These are phyloP conservation scores for Lentinus brumalis DNA, from an alignment of 768 basidiomycete genomes.

Conservation along the genomic window DNA sequence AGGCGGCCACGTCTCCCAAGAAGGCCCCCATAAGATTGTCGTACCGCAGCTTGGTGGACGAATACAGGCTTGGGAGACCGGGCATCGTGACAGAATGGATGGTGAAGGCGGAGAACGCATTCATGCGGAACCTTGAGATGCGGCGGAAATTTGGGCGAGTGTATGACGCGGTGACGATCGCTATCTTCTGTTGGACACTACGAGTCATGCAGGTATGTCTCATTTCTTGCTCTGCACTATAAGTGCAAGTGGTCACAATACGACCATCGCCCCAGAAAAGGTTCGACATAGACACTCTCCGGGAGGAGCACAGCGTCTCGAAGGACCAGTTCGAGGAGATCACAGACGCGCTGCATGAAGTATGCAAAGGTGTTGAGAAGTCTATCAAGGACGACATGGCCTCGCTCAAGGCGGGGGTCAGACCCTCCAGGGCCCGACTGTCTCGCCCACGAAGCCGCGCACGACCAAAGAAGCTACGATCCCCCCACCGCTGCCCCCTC, in stretches of 20 bases:
- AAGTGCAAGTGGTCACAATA: background rate
- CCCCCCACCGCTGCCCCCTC: background rate
- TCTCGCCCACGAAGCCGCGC: background rate
- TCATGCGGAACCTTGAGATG: slow-evolving; percentile 23
- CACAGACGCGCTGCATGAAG: slow-evolving; percentile 11
- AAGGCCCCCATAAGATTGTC: slow-evolving; percentile 3
- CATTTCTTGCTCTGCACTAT: background rate
- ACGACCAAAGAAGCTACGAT: background rate
- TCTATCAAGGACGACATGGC: slow-evolving; percentile 12
- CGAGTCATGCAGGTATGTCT: slow-evolving; percentile 20
- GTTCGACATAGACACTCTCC: slow-evolving; percentile 3
- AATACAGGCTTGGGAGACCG: slow-evolving; percentile 15
- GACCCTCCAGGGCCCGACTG: background rate
- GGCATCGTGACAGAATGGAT: slow-evolving; percentile 23
- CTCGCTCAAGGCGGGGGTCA: background rate
- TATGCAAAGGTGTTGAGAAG: slow-evolving; percentile 15
- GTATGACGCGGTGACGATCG: slow-evolving; percentile 22
- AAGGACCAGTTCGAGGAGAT: slow-evolving; percentile 22
- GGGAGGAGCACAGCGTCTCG: slow-evolving; percentile 7
- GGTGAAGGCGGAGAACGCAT: slow-evolving; percentile 24
- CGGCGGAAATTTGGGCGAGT: slow-evolving; percentile 13
- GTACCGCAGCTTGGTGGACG: slow-evolving; percentile 17
- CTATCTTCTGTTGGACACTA: slow-evolving; percentile 31
- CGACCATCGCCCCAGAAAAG: slow-evolving; percentile 1
- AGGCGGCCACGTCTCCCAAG: slow-evolving; percentile 1